Evolutionary conservation across 345 rosid species (phyloP).

Genomic region (Xanthoceras sorbifolium): DNA sequence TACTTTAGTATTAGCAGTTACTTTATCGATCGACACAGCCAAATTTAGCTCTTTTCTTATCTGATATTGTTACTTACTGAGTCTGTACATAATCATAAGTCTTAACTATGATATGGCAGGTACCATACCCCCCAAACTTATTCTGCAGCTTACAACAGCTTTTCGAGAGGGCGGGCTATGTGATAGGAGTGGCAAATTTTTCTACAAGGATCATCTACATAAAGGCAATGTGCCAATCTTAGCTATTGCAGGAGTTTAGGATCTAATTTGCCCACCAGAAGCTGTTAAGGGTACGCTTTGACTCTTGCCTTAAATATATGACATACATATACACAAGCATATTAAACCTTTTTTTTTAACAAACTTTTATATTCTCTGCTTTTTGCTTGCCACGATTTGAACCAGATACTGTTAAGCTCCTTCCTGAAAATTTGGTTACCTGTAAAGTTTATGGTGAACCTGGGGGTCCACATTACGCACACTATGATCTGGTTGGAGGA

Average conservation of each 20-base stretch:
- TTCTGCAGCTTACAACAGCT: conserved; percentile 91
- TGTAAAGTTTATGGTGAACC: conserved; percentile 63
- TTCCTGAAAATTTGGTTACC: conserved; percentile 56
- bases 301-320: not conserved
- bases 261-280: conserved; percentile 89
- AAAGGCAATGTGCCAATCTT: conserved; percentile 66
- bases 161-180: conserved; percentile 80
- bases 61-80: not conserved
- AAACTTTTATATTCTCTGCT: conserved; percentile 8
- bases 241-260: conserved; percentile 91
- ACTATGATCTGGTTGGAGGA: conserved; percentile 81
- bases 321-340: not conserved
- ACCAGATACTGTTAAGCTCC: conserved; percentile 58
- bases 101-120: conserved; percentile 45
- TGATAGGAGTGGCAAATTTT: conserved; percentile 75
- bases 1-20: not conserved
- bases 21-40: not conserved
- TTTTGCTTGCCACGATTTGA: conserved; percentile 15
- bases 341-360: not conserved
- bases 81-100: not conserved
- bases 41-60: not conserved
- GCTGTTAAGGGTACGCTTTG: conserved; percentile 77
- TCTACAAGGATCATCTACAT: conserved; percentile 69
- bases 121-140: conserved; percentile 87
- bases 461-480: conserved; percentile 72